A percentile compares a stretch with the other conserved stretches of the same genome.
These are phyloP conservation scores for Ustilago crameri DNA, from an alignment of 1,284 basidiomycete species.

Conservation along the genomic window DNA sequence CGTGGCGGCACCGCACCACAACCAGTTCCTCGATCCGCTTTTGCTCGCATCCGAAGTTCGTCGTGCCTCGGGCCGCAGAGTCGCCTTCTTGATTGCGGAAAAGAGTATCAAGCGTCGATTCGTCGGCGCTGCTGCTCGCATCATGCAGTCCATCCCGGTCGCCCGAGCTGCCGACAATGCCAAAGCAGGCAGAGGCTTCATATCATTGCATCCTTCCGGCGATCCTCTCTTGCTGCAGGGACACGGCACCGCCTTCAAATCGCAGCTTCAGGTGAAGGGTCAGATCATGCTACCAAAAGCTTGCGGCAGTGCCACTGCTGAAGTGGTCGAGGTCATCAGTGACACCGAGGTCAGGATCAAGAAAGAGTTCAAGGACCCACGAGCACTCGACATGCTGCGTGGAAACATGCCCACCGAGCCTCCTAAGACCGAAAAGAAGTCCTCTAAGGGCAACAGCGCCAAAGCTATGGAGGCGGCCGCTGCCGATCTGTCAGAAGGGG, in stretches of 20 bases:
- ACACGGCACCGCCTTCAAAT: conserved; percentile 80
- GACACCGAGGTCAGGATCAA: conserved; percentile 84
- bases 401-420: conserved; percentile 43
- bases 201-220: conserved; percentile 75
- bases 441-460: conserved; percentile 7
- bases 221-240: conserved; percentile 78
- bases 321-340: conserved; percentile 88
- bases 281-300: conserved; percentile 90
- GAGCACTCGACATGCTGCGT: conserved; percentile 63
- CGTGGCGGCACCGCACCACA: conserved; percentile 94
- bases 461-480: conserved; percentile 23
- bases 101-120: conserved; percentile 84
- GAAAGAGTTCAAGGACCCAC: conserved; percentile 77
- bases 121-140: conserved; percentile 83
- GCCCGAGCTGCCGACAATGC: conserved; percentile 90
- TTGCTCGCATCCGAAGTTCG: conserved; percentile 85
- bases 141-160: conserved; percentile 84
- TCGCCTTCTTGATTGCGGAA: conserved; percentile 92
- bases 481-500: conserved; percentile 21
- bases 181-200: conserved; percentile 79
- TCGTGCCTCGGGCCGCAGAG: conserved; percentile 83
- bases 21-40: conserved; percentile 96
- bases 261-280: conserved; percentile 81
- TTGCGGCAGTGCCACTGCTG: conserved; percentile 80
- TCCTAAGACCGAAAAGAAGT: conserved; percentile 31